A percentile compares a stretch with the other conserved stretches of the same genome.
Evolutionary conservation across 352 stramenopile genomes (phyloP).

Genomic region (Peronospora destructor): DNA sequence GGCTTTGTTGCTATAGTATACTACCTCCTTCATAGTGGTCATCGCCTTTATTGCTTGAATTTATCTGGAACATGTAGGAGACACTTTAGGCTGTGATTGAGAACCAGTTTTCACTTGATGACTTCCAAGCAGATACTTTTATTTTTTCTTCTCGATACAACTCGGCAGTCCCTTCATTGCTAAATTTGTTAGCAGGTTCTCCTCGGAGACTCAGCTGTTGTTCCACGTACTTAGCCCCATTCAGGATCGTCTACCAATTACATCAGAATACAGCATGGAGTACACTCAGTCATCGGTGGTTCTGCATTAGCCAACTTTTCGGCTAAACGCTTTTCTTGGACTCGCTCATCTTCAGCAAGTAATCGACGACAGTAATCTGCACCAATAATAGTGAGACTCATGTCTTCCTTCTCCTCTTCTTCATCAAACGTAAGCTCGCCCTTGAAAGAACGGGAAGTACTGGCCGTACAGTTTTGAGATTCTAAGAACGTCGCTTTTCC

Average conservation of each 20-base stretch:
- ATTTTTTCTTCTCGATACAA: too few relatives aligned
- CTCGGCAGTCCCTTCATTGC: not conserved
- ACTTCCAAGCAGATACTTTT: too few relatives aligned
- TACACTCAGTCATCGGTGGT: constrained; percentile 36
- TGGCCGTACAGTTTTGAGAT: constrained; percentile 8
- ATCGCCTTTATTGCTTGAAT: too few relatives aligned
- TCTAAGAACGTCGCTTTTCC: constrained; percentile 28
- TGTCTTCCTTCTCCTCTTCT: constrained; percentile 31
- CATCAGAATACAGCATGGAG: constrained; percentile 53
- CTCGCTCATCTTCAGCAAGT: constrained; percentile 33
- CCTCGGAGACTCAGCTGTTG: too few relatives aligned
- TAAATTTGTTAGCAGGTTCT: too few relatives aligned
- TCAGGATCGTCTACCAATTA: constrained; percentile 8
- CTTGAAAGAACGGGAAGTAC: constrained; percentile 39
- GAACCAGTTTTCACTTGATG: not conserved
- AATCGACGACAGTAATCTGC: constrained; percentile 46
- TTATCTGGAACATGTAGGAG: too few relatives aligned
- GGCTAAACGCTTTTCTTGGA: constrained; percentile 23
- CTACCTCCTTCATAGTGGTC: too few relatives aligned
- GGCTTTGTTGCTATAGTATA: too few relatives aligned
- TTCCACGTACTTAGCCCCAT: too few relatives aligned
- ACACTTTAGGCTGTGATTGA: not conserved
- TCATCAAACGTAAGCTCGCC: constrained; percentile 50
- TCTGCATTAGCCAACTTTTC: constrained; percentile 24
- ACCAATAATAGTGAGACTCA: constrained; percentile 26